phyloP scores from a whole-genome alignment of 352 stramenopile genomes.

The Globisporangium solare region DNA sequence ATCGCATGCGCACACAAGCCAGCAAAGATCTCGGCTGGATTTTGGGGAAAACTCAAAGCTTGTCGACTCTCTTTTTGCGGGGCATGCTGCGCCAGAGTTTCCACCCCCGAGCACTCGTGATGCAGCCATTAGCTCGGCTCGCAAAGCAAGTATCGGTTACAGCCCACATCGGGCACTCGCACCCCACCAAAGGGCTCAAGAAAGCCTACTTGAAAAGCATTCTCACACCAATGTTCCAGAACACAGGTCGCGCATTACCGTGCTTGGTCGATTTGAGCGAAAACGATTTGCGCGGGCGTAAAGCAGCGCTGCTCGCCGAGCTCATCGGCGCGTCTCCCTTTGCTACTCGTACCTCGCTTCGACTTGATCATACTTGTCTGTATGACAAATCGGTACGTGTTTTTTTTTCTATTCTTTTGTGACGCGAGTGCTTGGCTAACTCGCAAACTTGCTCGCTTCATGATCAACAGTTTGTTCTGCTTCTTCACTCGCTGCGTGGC shows the following conservation, averaged over 20 bases:
- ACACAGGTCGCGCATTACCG: constrained; percentile 31
- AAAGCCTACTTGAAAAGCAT: constrained; percentile 51
- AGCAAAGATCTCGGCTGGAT: constrained; percentile 54
- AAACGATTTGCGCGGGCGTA: constrained; percentile 55
- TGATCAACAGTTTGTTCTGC: constrained; percentile 35
- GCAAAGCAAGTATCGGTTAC: constrained; percentile 22
- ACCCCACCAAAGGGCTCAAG: constrained; percentile 31
- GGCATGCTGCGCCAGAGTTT: constrained; percentile 38
- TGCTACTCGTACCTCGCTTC: constrained; percentile 33
- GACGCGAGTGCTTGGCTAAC: neutral
- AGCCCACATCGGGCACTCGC: constrained; percentile 11
- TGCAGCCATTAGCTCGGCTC: constrained; percentile 17
- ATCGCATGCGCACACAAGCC: constrained; percentile 45
- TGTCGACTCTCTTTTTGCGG: constrained; percentile 57
- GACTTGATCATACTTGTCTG: constrained; percentile 49
- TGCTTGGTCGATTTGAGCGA: constrained; percentile 70
- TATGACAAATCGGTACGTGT: constrained; percentile 53
- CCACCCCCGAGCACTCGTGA: constrained; percentile 19
- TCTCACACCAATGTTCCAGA: constrained; percentile 61
- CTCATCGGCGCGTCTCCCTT: constrained; percentile 42
- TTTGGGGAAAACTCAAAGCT: constrained; percentile 53
- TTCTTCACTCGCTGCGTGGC: constrained; percentile 53
- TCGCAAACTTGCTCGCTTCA: neutral
- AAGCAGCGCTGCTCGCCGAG: constrained; percentile 41
- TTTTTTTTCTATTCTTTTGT: neutral